Evolutionary conservation across 768 basidiomycete species (phyloP).

Genomic region (Asterophora parasitica): DNA sequence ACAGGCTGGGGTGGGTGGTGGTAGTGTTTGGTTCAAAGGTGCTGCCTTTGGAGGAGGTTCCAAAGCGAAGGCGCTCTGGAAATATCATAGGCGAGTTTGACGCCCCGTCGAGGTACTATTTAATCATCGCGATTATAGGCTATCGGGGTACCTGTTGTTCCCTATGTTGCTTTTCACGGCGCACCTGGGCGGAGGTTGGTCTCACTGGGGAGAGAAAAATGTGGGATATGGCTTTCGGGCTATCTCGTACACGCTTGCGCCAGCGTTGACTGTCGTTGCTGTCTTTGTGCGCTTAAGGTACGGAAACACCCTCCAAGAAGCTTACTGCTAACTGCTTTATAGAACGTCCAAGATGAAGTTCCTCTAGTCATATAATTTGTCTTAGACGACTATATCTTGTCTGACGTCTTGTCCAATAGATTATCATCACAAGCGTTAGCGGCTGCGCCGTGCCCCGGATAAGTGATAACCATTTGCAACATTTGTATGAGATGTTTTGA

Average conservation of each 20-base stretch:
- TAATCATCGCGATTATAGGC: constrained; percentile 28
- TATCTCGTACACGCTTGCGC: constrained; percentile 52
- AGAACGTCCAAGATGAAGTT: constrained; percentile 63
- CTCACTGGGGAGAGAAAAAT: constrained; percentile 46
- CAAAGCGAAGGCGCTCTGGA: constrained; percentile 75
- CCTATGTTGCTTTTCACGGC: constrained; percentile 56
- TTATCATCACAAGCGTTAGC: neutral
- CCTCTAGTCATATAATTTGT: neutral
- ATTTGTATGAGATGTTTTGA: too few relatives aligned
- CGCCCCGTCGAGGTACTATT: neutral
- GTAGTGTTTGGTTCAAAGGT: constrained; percentile 76
- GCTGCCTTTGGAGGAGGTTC: constrained; percentile 64
- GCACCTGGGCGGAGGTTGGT: constrained; percentile 69
- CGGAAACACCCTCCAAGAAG: constrained; percentile 14
- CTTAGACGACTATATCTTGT: neutral
- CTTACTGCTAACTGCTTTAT: constrained; percentile 3
- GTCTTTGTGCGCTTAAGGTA: constrained; percentile 52
- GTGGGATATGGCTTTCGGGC: constrained; percentile 35
- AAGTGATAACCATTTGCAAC: too few relatives aligned
- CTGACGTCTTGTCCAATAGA: neutral
- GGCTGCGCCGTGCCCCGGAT: too few relatives aligned
- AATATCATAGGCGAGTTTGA: constrained; percentile 64
- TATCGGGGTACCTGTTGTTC: constrained; percentile 73
- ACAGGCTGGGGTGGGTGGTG: constrained; percentile 61
- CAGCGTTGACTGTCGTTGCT: constrained; percentile 39